Evolutionary conservation across 331 rosid species (phyloP).

Genomic region (Acacia pycnantha): DNA sequence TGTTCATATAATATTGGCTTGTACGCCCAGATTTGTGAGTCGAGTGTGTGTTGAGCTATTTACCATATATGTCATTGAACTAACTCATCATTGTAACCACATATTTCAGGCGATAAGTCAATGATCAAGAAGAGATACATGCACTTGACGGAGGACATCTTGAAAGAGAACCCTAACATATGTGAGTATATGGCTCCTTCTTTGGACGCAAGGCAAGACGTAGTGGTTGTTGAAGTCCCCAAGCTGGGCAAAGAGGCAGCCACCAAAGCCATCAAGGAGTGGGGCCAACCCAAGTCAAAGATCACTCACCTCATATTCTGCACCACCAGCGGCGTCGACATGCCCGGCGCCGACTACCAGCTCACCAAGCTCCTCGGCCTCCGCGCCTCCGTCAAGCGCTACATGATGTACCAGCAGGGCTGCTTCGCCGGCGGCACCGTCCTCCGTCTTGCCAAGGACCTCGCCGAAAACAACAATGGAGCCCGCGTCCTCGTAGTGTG

Average conservation of each 20-base stretch:
- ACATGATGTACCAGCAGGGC: too few relatives aligned
- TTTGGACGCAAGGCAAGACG: constrained; percentile 57
- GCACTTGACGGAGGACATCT: constrained; percentile 54
- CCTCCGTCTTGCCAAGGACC: neutral
- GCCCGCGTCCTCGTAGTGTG: neutral
- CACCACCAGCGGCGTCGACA: constrained; percentile 14
- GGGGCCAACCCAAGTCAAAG: constrained; percentile 11
- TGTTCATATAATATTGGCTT: too few relatives aligned
- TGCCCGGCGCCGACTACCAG: constrained; percentile 4
- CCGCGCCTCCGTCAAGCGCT: too few relatives aligned
- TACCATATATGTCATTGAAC: neutral
- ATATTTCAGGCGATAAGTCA: too few relatives aligned
- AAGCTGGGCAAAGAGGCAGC: constrained; percentile 47
- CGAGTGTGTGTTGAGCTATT: too few relatives aligned
- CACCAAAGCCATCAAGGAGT: neutral
- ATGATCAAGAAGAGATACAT: constrained; percentile 35
- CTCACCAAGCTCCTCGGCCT: neutral
- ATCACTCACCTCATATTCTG: constrained; percentile 13
- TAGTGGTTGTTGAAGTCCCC: constrained; percentile 58
- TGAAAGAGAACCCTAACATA: constrained; percentile 46
- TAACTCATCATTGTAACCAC: too few relatives aligned
- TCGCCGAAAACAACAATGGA: constrained; percentile 1
- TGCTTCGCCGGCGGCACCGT: too few relatives aligned
- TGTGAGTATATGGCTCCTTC: constrained; percentile 59
- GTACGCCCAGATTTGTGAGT: too few relatives aligned